phyloP scores from a whole-genome alignment of 805 yeast species.

The Huiozyma sinensis region DNA sequence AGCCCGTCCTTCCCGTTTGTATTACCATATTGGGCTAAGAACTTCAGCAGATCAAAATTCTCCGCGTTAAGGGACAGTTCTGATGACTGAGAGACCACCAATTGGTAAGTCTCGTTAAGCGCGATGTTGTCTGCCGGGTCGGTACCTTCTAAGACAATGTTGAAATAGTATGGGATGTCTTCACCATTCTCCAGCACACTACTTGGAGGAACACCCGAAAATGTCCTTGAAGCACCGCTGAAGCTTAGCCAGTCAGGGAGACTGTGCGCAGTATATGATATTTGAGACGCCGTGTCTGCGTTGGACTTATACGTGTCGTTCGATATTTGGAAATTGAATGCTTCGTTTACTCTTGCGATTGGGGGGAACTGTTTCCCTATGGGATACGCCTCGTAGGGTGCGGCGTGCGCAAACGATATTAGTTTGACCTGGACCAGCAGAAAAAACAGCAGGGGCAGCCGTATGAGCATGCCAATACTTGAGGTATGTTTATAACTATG shows the following conservation, averaged over 20 bases:
- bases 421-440: too few species aligned
- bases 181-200: not conserved
- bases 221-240: conserved; percentile 46
- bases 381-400: conserved; percentile 27
- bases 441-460: too few species aligned
- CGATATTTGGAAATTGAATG: conserved; percentile 57
- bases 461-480: too few species aligned
- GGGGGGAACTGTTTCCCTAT: conserved; percentile 68
- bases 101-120: conserved; percentile 39
- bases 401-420: not conserved
- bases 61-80: conserved; percentile 34
- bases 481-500: too few species aligned
- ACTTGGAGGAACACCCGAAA: conserved; percentile 55
- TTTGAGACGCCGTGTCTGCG: conserved; percentile 30
- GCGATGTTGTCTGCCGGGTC: conserved; percentile 43
- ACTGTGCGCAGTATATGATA: conserved; percentile 45
- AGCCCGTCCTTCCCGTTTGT: conserved; percentile 71
- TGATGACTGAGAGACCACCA: conserved; percentile 48
- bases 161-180: conserved; percentile 34
- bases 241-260: conserved; percentile 76
- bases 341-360: conserved; percentile 61
- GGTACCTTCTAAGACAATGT: conserved; percentile 50
- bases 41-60: conserved; percentile 33
- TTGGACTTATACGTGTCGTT: conserved; percentile 52
- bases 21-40: conserved; percentile 53